Evolutionary conservation across 2,329 filamentous ascomycete species (phyloP).

Genomic region (Exophiala dermatitidis): DNA sequence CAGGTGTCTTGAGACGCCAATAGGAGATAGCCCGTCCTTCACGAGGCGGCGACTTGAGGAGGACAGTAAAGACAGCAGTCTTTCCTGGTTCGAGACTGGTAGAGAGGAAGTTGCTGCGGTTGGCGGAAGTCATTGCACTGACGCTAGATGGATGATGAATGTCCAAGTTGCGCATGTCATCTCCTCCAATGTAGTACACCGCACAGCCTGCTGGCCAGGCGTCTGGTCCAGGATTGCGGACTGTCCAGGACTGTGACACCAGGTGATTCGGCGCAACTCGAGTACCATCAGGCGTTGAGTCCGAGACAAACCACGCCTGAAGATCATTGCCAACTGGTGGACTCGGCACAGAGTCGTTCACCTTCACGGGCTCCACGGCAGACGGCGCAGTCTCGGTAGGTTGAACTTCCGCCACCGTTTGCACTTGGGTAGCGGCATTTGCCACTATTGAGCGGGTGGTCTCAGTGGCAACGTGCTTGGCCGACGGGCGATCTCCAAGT

Average conservation of each 20-base stretch:
- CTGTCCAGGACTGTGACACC: conserved; percentile 86
- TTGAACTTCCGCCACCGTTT: conserved; percentile 66
- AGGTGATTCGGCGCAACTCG: conserved; percentile 60
- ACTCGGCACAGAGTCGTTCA: conserved; percentile 9
- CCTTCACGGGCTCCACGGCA: conserved; percentile 19
- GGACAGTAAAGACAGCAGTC: conserved; percentile 71
- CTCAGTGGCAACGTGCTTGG: conserved; percentile 48
- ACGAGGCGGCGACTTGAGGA: conserved; percentile 71
- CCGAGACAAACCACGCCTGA: conserved; percentile 66
- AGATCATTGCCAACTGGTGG: conserved; percentile 43
- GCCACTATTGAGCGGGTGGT: conserved; percentile 42
- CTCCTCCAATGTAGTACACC: conserved; percentile 85
- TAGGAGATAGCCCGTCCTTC: conserved; percentile 82
- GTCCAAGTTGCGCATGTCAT: conserved; percentile 92
- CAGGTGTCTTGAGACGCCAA: conserved; percentile 82
- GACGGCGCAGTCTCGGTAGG: conserved; percentile 43
- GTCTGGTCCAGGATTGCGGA: conserved; percentile 72
- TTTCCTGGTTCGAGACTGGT: conserved; percentile 64
- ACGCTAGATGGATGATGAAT: conserved; percentile 71
- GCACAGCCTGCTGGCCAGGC: conserved; percentile 85
- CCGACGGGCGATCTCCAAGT: conserved; percentile 60
- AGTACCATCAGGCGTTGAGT: conserved; percentile 73
- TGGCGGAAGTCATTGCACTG: conserved; percentile 66
- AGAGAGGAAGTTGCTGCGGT: conserved; percentile 71
- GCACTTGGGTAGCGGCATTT: conserved; percentile 55